Evolutionary conservation across 495 filamentous ascomycete species (phyloP).

Genomic region (Penicillium subrubescens): DNA sequence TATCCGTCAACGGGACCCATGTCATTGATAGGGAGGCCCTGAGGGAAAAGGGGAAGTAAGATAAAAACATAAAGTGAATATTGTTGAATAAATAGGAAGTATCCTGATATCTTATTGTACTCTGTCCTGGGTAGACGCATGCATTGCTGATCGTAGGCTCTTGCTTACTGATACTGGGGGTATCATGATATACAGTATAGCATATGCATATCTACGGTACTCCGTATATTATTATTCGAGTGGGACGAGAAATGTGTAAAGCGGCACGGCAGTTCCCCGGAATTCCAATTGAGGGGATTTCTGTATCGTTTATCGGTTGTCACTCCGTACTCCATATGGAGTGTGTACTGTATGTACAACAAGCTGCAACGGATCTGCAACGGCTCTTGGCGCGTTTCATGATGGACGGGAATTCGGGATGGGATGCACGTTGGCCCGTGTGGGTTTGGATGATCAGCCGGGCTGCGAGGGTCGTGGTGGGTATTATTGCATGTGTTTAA

Average conservation of each 20-base stretch:
- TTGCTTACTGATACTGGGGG: background rate
- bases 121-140: background rate
- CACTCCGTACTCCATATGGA: background rate
- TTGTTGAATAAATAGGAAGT: background rate
- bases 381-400: slow-evolving; percentile 29
- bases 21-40: background rate
- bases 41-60: background rate
- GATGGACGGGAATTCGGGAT: slow-evolving; percentile 15
- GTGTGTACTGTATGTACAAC: background rate
- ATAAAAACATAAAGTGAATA: background rate
- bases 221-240: background rate
- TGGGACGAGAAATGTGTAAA: background rate
- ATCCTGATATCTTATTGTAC: background rate
- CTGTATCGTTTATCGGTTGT: background rate
- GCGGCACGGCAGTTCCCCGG: background rate
- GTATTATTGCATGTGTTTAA: background rate
- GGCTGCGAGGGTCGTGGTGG: background rate
- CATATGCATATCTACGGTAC: no score
- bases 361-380: slow-evolving; percentile 27
- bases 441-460: slow-evolving; percentile 22
- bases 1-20: background rate
- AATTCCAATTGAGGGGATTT: background rate
- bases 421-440: slow-evolving; percentile 29
- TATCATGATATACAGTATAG: background rate
- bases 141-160: background rate